Conservation (phyloP, 129 eudicot genomes). For the Deinandra increscens region DNA sequence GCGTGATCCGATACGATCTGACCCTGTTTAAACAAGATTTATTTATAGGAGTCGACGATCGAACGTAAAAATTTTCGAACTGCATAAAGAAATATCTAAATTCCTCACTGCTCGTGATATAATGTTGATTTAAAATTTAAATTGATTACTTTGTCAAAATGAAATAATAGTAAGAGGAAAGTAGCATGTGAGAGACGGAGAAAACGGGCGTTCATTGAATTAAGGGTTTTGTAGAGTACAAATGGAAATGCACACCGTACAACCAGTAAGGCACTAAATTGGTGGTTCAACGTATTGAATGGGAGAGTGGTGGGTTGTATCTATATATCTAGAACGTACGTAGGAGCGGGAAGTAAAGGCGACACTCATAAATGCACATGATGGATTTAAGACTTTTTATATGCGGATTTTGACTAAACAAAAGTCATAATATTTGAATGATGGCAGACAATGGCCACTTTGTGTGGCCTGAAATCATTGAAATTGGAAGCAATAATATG, state of each 20-base stretch:
- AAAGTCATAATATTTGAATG: constrained; percentile 25
- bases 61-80: too few species aligned
- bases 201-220: background rate
- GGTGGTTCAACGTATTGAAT: background rate
- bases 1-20: too few species aligned
- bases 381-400: background rate
- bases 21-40: too few species aligned
- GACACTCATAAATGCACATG: constrained; percentile 6
- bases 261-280: background rate
- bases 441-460: constrained; percentile 19
- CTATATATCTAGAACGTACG: background rate
- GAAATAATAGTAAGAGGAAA: too few species aligned
- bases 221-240: background rate
- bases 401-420: constrained; percentile 10
- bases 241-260: constrained; percentile 2
- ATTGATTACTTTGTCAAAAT: too few species aligned
- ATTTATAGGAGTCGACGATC: too few species aligned
- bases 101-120: too few species aligned
- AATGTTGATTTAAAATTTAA: too few species aligned
- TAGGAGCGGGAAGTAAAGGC: constrained; percentile 16
- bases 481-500: background rate
- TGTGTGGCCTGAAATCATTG: constrained; percentile 30
- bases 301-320: background rate
- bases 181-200: background rate
- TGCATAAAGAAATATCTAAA: too few species aligned